Evolutionary conservation across 202 grass and related monocot species (phyloP).

Genomic region (Brachypodium distachyon): DNA sequence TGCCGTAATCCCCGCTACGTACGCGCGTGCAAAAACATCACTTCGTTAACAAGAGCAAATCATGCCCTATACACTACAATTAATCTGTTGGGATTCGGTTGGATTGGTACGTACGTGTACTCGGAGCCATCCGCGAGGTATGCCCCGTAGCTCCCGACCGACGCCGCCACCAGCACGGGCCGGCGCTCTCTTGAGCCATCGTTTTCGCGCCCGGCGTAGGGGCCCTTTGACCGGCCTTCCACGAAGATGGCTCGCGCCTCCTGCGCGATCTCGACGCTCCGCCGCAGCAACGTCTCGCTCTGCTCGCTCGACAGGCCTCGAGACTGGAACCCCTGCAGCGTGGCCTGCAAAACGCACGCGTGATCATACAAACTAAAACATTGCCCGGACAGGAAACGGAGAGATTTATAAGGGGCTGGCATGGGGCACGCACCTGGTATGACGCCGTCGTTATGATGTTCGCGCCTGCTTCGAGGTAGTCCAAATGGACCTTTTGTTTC

Average conservation of each 20-base stretch:
- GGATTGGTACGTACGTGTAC: slow-evolving; percentile 14
- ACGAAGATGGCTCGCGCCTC: slow-evolving; percentile 22
- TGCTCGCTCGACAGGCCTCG: slow-evolving; percentile 1
- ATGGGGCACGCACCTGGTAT: slow-evolving; percentile 51
- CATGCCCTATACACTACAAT: too few relatives aligned
- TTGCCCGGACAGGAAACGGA: background rate
- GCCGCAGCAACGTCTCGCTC: slow-evolving; percentile 22
- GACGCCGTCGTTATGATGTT: slow-evolving; percentile 85
- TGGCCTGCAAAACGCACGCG: background rate
- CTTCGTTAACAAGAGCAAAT: background rate
- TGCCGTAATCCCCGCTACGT: slow-evolving; percentile 14
- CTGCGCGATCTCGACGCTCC: slow-evolving; percentile 31
- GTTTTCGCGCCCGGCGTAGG: background rate
- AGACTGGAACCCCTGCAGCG: slow-evolving; percentile 24
- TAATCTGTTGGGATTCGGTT: background rate
- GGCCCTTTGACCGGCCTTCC: slow-evolving; percentile 11
- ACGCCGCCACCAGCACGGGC: slow-evolving; percentile 15
- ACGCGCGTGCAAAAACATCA: background rate
- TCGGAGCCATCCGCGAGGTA: slow-evolving; percentile 28
- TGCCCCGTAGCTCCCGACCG: slow-evolving; percentile 28
- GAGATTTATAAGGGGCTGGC: background rate
- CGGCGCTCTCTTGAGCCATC: background rate
- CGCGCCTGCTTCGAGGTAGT: slow-evolving; percentile 90
- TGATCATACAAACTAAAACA: background rate
- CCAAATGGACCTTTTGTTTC: slow-evolving; percentile 86